A percentile compares a stretch with the other conserved stretches of the same genome.
Conservation (phyloP, 2,329 filamentous ascomycete species). For the Ophiostoma quercus region DNA sequence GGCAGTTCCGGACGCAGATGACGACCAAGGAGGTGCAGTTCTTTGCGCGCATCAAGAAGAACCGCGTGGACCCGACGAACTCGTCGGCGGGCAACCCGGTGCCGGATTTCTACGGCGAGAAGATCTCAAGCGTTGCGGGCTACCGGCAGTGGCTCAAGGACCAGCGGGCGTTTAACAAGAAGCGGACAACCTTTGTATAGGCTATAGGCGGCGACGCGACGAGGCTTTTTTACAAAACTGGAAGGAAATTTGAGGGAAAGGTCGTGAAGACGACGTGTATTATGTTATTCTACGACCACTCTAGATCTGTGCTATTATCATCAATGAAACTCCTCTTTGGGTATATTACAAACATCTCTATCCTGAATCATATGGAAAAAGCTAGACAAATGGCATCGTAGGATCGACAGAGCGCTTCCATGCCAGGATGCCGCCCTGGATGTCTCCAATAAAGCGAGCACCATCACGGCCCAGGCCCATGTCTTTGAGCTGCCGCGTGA, state of each 20-base stretch:
- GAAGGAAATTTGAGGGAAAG: not conserved
- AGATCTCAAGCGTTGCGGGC: conserved; percentile 84
- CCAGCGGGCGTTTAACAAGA: conserved; percentile 93
- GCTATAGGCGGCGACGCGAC: conserved; percentile 38
- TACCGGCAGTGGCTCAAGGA: conserved; percentile 97
- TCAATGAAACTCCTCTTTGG: conserved; percentile 5
- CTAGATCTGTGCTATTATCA: conserved; percentile 11
- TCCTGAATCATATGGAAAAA: not conserved
- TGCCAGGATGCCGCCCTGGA: conserved; percentile 64
- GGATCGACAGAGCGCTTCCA: conserved; percentile 66
- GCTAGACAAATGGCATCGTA: conserved; percentile 49
- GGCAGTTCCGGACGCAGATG: conserved; percentile 66
- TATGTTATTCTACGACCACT: conserved; percentile 15
- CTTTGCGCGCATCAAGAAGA: conserved; percentile 83
- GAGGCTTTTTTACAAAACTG: not conserved
- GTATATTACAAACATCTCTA: not conserved
- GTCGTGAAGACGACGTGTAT: not conserved
- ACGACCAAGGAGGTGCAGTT: conserved; percentile 86
- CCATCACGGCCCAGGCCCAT: conserved; percentile 49
- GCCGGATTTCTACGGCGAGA: conserved; percentile 97
- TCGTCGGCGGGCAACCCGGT: conserved; percentile 90
- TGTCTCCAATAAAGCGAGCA: conserved; percentile 60
- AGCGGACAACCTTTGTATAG: conserved; percentile 63
- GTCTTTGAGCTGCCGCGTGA: conserved; percentile 60
- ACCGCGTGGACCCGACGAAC: conserved; percentile 83